phyloP scores from a whole-genome alignment of 768 basidiomycete genomes.

The Exsudoporus frostii region DNA sequence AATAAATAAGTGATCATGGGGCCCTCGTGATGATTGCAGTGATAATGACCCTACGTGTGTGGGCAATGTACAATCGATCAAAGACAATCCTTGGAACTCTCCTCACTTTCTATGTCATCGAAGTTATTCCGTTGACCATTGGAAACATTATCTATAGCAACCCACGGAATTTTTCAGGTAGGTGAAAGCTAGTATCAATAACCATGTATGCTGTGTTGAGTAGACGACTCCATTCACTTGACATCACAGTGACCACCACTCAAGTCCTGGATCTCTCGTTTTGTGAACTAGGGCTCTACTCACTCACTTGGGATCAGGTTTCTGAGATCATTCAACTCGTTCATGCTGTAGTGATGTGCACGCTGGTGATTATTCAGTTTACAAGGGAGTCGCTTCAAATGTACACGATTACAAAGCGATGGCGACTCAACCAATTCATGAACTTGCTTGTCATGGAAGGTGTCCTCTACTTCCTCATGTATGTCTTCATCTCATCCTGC shows the following conservation, averaged over 20 bases:
- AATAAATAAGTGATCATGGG: not conserved
- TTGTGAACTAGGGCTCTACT: not conserved
- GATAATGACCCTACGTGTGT: slow-evolving; percentile 6
- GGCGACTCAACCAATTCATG: slow-evolving; percentile 11
- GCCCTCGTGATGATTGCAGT: not conserved
- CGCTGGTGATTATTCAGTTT: not conserved
- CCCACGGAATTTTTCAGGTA: not conserved
- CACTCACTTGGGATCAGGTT: not conserved
- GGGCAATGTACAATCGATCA: slow-evolving; percentile 13
- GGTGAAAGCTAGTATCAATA: not conserved
- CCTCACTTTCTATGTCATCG: not conserved
- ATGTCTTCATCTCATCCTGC: not conserved
- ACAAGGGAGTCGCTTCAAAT: not conserved
- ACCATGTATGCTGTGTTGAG: not conserved
- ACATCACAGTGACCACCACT: not conserved
- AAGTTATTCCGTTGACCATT: not conserved
- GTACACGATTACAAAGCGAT: not conserved
- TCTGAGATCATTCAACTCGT: not conserved
- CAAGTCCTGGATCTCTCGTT: not conserved
- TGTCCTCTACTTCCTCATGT: slow-evolving; percentile 10
- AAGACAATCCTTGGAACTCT: not conserved
- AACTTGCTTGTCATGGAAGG: slow-evolving; percentile 3
- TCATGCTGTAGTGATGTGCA: not conserved
- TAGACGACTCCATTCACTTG: not conserved
- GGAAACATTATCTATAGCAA: not conserved